Conservation (phyloP, 2,329 filamentous ascomycete species). For the Penicillium sp. region DNA sequence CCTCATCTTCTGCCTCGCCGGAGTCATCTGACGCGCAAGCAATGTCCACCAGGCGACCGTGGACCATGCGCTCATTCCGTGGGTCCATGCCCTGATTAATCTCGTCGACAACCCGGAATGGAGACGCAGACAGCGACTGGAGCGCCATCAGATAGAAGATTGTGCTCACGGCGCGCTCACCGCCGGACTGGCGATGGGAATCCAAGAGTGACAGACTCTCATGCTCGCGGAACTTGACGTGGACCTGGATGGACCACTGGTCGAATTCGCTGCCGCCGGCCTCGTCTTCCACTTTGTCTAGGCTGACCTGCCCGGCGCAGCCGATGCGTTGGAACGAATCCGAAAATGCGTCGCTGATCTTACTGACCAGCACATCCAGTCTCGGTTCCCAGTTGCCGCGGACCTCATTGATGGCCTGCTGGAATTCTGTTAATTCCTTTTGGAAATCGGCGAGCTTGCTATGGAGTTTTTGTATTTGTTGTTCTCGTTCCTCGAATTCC, state of each 20-base stretch:
- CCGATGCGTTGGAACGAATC: conserved; percentile 93
- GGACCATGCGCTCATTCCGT: conserved; percentile 95
- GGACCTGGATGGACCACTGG: conserved; percentile 88
- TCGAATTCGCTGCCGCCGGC: conserved; percentile 71
- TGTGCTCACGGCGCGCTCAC: conserved; percentile 91
- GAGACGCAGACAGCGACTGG: conserved; percentile 86
- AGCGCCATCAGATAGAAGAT: conserved; percentile 99
- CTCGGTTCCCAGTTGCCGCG: conserved; percentile 76
- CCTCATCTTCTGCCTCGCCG: conserved; percentile 42
- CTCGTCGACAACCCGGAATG: conserved; percentile 97
- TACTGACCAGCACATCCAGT: conserved; percentile 71
- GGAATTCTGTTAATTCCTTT: conserved; percentile 55
- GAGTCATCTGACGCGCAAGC: conserved; percentile 66
- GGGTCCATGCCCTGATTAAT: conserved; percentile 99
- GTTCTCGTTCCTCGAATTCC: conserved; percentile 71
- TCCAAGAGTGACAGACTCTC: conserved; percentile 83
- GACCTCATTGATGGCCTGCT: conserved; percentile 61
- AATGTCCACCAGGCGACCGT: conserved; percentile 97
- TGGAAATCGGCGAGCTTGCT: conserved; percentile 57
- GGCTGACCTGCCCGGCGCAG: conserved; percentile 83
- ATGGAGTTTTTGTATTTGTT: conserved; percentile 65
- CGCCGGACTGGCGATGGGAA: conserved; percentile 90
- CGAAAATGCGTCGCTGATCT: conserved; percentile 86
- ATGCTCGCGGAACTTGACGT: conserved; percentile 87
- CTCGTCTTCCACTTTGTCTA: conserved; percentile 66